These are phyloP conservation scores for Teunomyces kruisii DNA, from an alignment of 805 yeast genomes.

Conservation along the genomic window DNA sequence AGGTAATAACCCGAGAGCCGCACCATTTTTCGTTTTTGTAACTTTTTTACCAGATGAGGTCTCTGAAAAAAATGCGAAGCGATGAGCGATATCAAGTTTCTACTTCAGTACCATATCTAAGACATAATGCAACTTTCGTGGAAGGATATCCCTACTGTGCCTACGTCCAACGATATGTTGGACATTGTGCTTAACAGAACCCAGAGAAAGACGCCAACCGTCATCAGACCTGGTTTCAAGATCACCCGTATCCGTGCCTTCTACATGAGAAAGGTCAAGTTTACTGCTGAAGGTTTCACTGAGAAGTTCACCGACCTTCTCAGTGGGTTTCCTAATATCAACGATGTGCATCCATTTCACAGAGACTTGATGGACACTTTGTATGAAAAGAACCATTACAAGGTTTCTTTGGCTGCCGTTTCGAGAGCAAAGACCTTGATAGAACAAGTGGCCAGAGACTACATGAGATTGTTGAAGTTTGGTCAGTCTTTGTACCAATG, in stretches of 20 bases:
- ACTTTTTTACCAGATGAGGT: conserved; percentile 11
- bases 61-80: conserved; percentile 1
- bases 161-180: conserved; percentile 87
- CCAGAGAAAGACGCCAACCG: conserved; percentile 99
- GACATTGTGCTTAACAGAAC: conserved; percentile 96
- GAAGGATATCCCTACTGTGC: conserved; percentile 97
- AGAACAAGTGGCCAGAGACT: conserved; percentile 96
- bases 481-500: conserved; percentile 98
- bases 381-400: conserved; percentile 97
- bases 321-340: conserved; percentile 90
- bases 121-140: conserved; percentile 86
- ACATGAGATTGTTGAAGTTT: conserved; percentile 87
- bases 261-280: conserved; percentile 97
- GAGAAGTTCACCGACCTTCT: conserved; percentile 88
- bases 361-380: conserved; percentile 96
- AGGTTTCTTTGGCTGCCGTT: conserved; percentile 92
- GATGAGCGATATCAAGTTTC: conserved; percentile 1
- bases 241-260: conserved; percentile 95
- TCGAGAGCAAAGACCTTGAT: conserved; percentile 91
- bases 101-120: neutral
- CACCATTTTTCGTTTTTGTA: conserved; percentile 3
- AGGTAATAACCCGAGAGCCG: conserved; percentile 11
- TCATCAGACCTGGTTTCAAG: conserved; percentile 92
- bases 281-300: conserved; percentile 92
- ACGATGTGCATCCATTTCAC: conserved; percentile 98